Evolutionary conservation across 257 asterid species (phyloP).

Genomic region (Perilla frutescens): DNA sequence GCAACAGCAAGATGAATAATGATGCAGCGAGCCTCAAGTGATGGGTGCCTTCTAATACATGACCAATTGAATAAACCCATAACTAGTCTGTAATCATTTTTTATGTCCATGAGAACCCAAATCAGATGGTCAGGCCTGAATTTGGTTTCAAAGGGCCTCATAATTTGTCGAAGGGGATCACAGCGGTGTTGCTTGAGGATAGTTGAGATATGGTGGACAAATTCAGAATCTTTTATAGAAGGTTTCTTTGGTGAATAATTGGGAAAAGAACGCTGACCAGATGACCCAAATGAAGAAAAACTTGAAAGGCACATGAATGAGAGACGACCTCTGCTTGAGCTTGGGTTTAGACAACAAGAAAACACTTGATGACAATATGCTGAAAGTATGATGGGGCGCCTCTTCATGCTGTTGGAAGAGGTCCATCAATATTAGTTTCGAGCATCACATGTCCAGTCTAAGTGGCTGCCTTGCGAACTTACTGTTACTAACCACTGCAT

Average conservation of each 20-base stretch:
- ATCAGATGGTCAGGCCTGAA: slow-evolving; percentile 82
- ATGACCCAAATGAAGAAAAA: slow-evolving; percentile 46
- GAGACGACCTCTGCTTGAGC: slow-evolving; percentile 42
- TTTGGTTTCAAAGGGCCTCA: slow-evolving; percentile 74
- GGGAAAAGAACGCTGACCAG: slow-evolving; percentile 67
- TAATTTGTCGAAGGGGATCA: slow-evolving; percentile 60
- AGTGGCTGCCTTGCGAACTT: slow-evolving; percentile 38
- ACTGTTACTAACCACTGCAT: slow-evolving; percentile 42
- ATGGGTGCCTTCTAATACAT: slow-evolving; percentile 69
- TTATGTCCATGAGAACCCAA: slow-evolving; percentile 87
- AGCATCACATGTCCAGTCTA: slow-evolving; percentile 34
- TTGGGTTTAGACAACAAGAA: slow-evolving; percentile 38
- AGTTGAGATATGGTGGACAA: slow-evolving; percentile 68
- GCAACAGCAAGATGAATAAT: slow-evolving; percentile 73
- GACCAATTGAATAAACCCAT: slow-evolving; percentile 79
- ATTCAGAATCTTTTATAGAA: slow-evolving; percentile 70
- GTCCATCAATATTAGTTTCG: slow-evolving; percentile 50
- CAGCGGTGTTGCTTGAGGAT: slow-evolving; percentile 71
- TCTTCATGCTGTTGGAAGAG: slow-evolving; percentile 71
- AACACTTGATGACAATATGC: slow-evolving; percentile 41
- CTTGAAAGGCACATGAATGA: slow-evolving; percentile 41
- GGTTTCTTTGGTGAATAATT: slow-evolving; percentile 83
- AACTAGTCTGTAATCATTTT: slow-evolving; percentile 66
- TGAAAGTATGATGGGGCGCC: slow-evolving; percentile 48
- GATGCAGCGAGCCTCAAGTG: slow-evolving; percentile 86